Conservation (phyloP, 116 monocot species). For the Zostera marina region DNA sequence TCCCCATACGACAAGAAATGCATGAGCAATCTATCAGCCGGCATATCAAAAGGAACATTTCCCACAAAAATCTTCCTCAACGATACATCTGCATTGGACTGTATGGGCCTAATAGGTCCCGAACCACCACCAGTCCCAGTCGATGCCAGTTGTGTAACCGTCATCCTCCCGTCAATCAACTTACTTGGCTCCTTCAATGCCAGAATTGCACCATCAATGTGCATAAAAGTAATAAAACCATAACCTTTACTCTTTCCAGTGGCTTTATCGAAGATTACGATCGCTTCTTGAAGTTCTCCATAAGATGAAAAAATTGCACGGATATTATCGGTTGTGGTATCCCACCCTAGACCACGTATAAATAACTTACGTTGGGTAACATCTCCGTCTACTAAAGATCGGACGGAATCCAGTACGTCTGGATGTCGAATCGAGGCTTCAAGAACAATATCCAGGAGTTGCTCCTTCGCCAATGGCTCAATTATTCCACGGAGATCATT, state of each 20-base stretch:
- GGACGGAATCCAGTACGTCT: slow-evolving; percentile 40
- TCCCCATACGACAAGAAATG: slow-evolving; percentile 64
- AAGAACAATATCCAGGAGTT: slow-evolving; percentile 52
- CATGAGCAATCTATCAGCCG: slow-evolving; percentile 43
- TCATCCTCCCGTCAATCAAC: slow-evolving; percentile 77
- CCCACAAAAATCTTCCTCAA: slow-evolving; percentile 75
- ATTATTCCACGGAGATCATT: slow-evolving; percentile 43
- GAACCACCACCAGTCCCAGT: slow-evolving; percentile 20
- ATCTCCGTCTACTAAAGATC: slow-evolving; percentile 38
- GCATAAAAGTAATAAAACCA: slow-evolving; percentile 69
- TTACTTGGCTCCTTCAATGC: slow-evolving; percentile 80
- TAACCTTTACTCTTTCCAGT: slow-evolving; percentile 83
- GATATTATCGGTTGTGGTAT: slow-evolving; percentile 62
- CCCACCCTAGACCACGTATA: slow-evolving; percentile 90
- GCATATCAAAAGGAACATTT: slow-evolving; percentile 60
- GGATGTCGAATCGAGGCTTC: slow-evolving; percentile 22
- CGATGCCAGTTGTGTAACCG: slow-evolving; percentile 71
- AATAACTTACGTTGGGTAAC: slow-evolving; percentile 71
- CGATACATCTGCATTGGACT: slow-evolving; percentile 26
- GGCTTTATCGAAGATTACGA: slow-evolving; percentile 57
- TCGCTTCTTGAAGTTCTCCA: slow-evolving; percentile 71
- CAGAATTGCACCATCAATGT: slow-evolving; percentile 60
- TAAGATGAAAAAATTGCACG: slow-evolving; percentile 54
- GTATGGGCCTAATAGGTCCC: slow-evolving; percentile 12
- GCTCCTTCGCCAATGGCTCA: slow-evolving; percentile 42